phyloP scores from a whole-genome alignment of 2,329 filamentous ascomycete species.

The Aspergillus sp. region DNA sequence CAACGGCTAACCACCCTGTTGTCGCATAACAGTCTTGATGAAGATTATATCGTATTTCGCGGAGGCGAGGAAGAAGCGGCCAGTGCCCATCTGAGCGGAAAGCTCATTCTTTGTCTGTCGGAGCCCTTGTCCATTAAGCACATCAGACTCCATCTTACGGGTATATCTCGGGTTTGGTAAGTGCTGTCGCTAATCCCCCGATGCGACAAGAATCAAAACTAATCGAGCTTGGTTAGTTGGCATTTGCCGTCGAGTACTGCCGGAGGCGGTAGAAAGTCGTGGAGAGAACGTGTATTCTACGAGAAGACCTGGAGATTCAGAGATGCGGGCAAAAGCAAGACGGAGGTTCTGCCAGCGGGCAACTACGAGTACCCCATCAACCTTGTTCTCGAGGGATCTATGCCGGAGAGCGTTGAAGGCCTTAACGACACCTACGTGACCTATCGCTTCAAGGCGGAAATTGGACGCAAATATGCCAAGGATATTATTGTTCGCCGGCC shows the following conservation, averaged over 20 bases:
- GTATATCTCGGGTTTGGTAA: conserved; percentile 69
- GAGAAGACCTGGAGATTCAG: conserved; percentile 73
- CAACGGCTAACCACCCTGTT: conserved; percentile 20
- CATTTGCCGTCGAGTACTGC: conserved; percentile 40
- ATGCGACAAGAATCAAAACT: not conserved
- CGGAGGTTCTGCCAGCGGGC: conserved; percentile 64
- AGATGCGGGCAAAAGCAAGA: conserved; percentile 50
- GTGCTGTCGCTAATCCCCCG: conserved; percentile 32
- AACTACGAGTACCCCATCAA: conserved; percentile 87
- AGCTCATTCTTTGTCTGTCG: conserved; percentile 71
- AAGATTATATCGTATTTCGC: conserved; percentile 76
- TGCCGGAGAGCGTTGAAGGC: conserved; percentile 88
- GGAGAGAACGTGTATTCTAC: conserved; percentile 57
- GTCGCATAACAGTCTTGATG: conserved; percentile 62
- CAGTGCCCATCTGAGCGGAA: conserved; percentile 72
- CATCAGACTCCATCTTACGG: conserved; percentile 70
- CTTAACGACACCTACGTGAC: conserved; percentile 81
- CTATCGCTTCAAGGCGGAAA: conserved; percentile 87
- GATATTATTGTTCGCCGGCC: conserved; percentile 80
- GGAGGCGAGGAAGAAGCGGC: conserved; percentile 74
- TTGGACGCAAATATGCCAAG: conserved; percentile 86
- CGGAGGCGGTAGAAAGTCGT: conserved; percentile 39
- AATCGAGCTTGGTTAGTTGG: conserved; percentile 28
- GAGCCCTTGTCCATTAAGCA: conserved; percentile 71
- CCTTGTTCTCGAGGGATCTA: conserved; percentile 65